Conservation (phyloP, 768 basidiomycete genomes). For the Dioszegia hungarica region DNA sequence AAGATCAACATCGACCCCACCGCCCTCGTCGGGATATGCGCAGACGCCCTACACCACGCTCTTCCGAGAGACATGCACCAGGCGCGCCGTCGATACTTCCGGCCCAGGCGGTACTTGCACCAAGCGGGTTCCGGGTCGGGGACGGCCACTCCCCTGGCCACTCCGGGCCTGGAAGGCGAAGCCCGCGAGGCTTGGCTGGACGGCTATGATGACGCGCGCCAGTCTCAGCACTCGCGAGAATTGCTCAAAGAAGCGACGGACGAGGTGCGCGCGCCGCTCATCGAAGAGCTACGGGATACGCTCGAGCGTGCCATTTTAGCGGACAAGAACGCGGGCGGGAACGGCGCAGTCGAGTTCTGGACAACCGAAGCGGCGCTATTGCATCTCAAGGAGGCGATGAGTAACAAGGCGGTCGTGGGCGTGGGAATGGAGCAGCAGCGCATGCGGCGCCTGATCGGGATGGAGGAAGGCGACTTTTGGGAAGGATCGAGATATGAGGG, state of each 20-base stretch:
- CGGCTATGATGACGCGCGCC: conserved; percentile 4
- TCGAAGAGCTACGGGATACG: conserved; percentile 60
- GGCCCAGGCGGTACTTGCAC: conserved; percentile 41
- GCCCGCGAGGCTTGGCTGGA: conserved; percentile 2
- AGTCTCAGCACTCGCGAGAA: conserved; percentile 60
- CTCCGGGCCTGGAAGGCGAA: not conserved
- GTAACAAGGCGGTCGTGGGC: conserved; percentile 60
- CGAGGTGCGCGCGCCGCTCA: conserved; percentile 63
- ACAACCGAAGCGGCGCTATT: conserved; percentile 69
- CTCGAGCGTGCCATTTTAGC: not conserved
- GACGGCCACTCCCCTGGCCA: not conserved
- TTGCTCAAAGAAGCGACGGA: conserved; percentile 67
- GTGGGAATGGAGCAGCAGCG: conserved; percentile 59
- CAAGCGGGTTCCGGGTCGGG: not conserved
- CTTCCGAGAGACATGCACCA: conserved; percentile 60
- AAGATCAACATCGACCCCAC: conserved; percentile 78
- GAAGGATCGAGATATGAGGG: conserved; percentile 32
- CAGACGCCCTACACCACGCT: conserved; percentile 70
- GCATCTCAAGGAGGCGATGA: conserved; percentile 68
- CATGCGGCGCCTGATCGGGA: conserved; percentile 29
- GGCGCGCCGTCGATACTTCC: conserved; percentile 62
- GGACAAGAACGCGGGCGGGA: not conserved
- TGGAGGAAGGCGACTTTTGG: conserved; percentile 38
- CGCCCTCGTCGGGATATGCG: conserved; percentile 73
- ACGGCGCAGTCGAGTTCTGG: conserved; percentile 63